Evolutionary conservation across 164 flowering plant species (phyloP).

Genomic region (Buxus sempervirens): DNA sequence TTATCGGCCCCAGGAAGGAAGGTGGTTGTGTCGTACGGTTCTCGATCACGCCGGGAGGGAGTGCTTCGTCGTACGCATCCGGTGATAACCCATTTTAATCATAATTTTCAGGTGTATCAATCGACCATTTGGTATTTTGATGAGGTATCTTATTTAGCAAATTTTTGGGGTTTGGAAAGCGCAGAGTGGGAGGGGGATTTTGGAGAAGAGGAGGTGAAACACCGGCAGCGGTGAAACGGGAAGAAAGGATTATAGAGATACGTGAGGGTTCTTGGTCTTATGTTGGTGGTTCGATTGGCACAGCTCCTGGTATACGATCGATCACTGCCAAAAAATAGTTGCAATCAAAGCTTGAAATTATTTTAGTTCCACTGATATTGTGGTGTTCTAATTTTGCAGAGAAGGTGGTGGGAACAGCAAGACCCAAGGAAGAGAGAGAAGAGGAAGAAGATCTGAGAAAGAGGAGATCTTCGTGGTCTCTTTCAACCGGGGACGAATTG

Average conservation of each 20-base stretch:
- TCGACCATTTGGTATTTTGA: too few relatives aligned
- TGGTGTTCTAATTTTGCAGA: conserved; percentile 37
- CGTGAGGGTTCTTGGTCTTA: conserved; percentile 94
- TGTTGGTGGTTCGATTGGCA: conserved; percentile 80
- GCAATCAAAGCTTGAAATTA: too few relatives aligned
- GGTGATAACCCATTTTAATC: conserved; percentile 34
- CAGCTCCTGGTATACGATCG: conserved; percentile 75
- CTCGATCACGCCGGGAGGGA: conserved; percentile 90
- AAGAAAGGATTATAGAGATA: conserved; percentile 73
- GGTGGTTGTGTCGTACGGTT: conserved; percentile 94
- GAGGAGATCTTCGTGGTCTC: conserved; percentile 55
- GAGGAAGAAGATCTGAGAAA: conserved; percentile 39
- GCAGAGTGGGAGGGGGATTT: conserved; percentile 79
- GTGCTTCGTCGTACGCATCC: conserved; percentile 75
- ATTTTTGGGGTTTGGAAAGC: not conserved
- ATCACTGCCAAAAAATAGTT: too few relatives aligned
- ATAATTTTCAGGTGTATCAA: too few relatives aligned
- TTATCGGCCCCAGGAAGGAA: conserved; percentile 86
- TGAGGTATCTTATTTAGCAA: too few relatives aligned
- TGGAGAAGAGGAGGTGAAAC: conserved; percentile 90
- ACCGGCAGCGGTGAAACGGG: conserved; percentile 70
- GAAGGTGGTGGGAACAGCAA: conserved; percentile 88
- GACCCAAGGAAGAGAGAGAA: conserved; percentile 51
- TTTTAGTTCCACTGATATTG: not conserved
- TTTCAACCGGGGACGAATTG: conserved; percentile 78